These are phyloP conservation scores for Backusella tuberculispora DNA, from an alignment of 192 early-diverging fungal genomes.

Conservation along the genomic window DNA sequence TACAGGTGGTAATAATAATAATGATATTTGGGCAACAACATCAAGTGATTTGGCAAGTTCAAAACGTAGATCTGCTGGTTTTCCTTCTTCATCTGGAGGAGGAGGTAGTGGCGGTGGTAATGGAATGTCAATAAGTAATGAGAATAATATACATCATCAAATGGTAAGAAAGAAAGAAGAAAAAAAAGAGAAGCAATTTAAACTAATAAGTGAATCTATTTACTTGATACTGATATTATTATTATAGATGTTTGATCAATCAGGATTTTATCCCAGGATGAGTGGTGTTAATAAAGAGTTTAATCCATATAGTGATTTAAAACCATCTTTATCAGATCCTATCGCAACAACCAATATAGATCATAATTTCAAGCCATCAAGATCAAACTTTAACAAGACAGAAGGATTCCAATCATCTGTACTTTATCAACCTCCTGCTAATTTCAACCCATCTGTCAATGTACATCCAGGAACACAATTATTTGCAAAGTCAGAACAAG, in stretches of 20 bases:
- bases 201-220: background rate
- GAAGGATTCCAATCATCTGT: background rate
- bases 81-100: background rate
- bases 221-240: no score
- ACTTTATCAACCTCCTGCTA: background rate
- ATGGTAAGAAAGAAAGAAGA: background rate
- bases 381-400: background rate
- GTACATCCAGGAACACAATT: background rate
- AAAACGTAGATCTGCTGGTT: background rate
- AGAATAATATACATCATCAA: background rate
- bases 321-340: background rate
- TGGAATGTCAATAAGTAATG: background rate
- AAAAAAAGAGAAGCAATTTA: no score
- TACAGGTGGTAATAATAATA: background rate
- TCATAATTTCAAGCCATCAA: background rate
- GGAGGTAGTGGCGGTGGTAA: no score
- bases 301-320: conserved; percentile 11
- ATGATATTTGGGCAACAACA: conserved; percentile 11
- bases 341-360: background rate
- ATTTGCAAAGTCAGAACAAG: conserved; percentile 5
- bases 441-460: background rate
- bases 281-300: background rate
- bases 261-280: conserved; percentile 17
- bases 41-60: background rate
- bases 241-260: conserved; percentile 1